Conservation (phyloP, 441 rosid genomes). For the Mallotus repandus region DNA sequence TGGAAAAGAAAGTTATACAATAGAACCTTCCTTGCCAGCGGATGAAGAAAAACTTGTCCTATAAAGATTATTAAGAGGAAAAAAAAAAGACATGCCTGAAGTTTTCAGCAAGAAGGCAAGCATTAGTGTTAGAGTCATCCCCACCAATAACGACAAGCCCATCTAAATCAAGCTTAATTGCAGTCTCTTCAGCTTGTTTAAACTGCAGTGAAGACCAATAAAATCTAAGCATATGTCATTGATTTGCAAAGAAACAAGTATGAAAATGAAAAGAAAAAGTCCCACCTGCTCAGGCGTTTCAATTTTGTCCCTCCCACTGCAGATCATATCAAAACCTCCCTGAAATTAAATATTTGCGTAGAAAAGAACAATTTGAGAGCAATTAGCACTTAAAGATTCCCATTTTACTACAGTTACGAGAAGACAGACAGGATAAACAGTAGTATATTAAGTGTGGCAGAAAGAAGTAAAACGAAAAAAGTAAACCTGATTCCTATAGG, state of each 20-base stretch:
- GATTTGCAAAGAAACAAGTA: not conserved
- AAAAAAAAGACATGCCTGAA: conserved; percentile 53
- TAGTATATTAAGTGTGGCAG: not conserved
- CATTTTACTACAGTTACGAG: not conserved
- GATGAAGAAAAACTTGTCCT: not conserved
- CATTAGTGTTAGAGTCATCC: conserved; percentile 99
- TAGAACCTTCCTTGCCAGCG: not conserved
- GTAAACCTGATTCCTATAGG: conserved; percentile 88
- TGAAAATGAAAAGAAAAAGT: not conserved
- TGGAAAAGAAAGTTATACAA: conserved; percentile 8
- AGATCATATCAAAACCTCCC: conserved; percentile 99
- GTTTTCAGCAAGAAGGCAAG: conserved; percentile 98
- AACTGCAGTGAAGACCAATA: conserved; percentile 51
- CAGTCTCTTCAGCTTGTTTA: conserved; percentile 97
- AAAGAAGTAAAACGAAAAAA: not conserved
- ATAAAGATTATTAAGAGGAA: not conserved
- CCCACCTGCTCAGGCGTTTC: conserved; percentile 97
- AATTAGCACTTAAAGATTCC: not conserved
- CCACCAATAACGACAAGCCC: conserved; percentile 98
- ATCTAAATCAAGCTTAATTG: conserved; percentile 78
- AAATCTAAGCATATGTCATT: conserved; percentile 4
- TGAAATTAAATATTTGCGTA: conserved; percentile 16
- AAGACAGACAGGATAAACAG: not conserved
- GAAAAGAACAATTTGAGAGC: too few relatives aligned
- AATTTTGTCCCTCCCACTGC: conserved; percentile 99